Percentiles rank a stretch among this genome's conserved stretches.
phyloP scores from a whole-genome alignment of 148 eudicot species.

The Vaccinium macrocarpon region DNA sequence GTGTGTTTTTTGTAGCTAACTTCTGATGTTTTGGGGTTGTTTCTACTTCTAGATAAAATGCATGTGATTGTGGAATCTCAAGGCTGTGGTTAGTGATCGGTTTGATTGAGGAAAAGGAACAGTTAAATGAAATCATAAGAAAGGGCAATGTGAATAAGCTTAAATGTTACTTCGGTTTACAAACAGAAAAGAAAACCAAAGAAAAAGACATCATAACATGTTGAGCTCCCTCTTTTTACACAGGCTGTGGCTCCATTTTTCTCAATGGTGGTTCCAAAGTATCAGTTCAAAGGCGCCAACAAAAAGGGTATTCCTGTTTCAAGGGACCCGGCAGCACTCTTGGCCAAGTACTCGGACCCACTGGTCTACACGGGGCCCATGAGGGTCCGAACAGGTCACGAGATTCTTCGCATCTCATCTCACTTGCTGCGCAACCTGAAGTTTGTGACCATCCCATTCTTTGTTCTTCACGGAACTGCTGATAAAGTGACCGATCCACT shows the following conservation, averaged over 20 bases:
- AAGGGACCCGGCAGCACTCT: slow-evolving; percentile 80
- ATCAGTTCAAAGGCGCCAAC: slow-evolving; percentile 90
- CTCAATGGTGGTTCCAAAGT: slow-evolving; percentile 77
- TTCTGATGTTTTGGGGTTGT: neutral
- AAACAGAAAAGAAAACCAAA: neutral
- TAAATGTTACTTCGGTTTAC: neutral
- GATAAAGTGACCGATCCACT: slow-evolving; percentile 88
- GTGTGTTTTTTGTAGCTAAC: neutral
- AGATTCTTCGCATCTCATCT: slow-evolving; percentile 74
- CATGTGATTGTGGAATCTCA: neutral
- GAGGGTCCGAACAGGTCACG: slow-evolving; percentile 87
- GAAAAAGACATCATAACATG: neutral
- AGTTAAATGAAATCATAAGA: neutral
- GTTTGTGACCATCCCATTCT: slow-evolving; percentile 71
- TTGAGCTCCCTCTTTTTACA: slow-evolving; percentile 11
- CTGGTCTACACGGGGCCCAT: slow-evolving; percentile 91
- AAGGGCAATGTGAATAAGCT: neutral
- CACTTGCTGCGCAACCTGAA: slow-evolving; percentile 63
- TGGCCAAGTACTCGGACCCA: slow-evolving; percentile 92
- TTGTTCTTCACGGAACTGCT: slow-evolving; percentile 92
- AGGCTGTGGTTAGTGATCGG: neutral
- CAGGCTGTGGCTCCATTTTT: slow-evolving; percentile 92
- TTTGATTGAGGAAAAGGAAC: neutral
- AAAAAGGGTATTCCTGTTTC: slow-evolving; percentile 87
- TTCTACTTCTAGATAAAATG: neutral